Percentiles rank a stretch among this genome's conserved stretches.
phyloP scores from a whole-genome alignment of 169 alveolate genomes.

The Plasmodium knowlesi region DNA sequence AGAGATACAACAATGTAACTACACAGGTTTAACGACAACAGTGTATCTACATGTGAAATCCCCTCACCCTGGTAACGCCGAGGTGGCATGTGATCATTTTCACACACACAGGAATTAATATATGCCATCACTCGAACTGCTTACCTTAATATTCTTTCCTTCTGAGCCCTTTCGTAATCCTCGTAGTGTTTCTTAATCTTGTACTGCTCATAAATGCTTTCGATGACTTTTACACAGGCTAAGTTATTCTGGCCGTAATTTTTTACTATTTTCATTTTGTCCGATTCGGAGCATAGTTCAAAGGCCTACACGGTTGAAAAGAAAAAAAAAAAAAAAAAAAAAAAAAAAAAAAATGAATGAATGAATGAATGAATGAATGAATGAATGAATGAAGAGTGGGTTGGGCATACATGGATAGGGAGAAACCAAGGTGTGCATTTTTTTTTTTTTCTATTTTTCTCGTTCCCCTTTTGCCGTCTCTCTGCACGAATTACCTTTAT shows the following conservation, averaged over 20 bases:
- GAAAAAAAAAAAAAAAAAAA: neutral
- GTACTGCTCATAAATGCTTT: conserved; percentile 78
- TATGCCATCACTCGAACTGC: neutral
- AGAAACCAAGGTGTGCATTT: neutral
- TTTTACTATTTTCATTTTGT: conserved; percentile 71
- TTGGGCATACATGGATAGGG: neutral
- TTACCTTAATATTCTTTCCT: conserved; percentile 76
- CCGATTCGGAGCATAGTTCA: conserved; percentile 75
- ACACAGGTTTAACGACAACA: neutral
- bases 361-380: neutral
- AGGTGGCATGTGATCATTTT: neutral
- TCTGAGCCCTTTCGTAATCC: conserved; percentile 75
- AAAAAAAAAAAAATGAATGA: neutral
- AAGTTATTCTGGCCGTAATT: conserved; percentile 80
- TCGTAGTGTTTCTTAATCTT: conserved; percentile 70
- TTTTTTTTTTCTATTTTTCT: neutral
- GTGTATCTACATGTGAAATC: neutral
- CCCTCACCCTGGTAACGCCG: no score
- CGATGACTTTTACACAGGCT: conserved; percentile 77
- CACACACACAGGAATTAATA: neutral
- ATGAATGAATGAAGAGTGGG: neutral
- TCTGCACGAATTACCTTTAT: conserved; percentile 56
- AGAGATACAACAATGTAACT: neutral
- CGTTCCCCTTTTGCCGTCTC: neutral
- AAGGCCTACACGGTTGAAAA: conserved; percentile 69